These are phyloP conservation scores for Lachnellula hyalina DNA, from an alignment of 2,329 filamentous ascomycete species.

Conservation along the genomic window DNA sequence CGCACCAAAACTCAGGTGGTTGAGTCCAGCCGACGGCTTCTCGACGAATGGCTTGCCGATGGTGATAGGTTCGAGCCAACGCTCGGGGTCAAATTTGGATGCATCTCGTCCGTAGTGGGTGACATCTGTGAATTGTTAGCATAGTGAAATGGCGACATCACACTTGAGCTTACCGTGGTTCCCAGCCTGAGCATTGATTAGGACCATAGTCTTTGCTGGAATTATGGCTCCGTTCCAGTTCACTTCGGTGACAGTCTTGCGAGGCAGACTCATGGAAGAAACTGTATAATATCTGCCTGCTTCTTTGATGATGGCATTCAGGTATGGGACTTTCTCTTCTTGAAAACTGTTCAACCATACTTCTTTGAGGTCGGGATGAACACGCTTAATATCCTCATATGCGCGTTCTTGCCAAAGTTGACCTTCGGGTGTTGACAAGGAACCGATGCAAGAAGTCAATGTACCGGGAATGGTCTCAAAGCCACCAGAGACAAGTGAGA, in stretches of 20 bases:
- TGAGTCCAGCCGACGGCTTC: constrained; percentile 27
- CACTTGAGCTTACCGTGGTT: constrained; percentile 52
- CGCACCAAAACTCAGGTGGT: constrained; percentile 47
- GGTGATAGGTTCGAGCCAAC: constrained; percentile 51
- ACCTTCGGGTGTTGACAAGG: constrained; percentile 60
- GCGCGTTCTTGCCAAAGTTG: constrained; percentile 58
- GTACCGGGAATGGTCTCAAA: constrained; percentile 73
- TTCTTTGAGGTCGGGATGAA: constrained; percentile 41
- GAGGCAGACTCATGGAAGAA: constrained; percentile 46
- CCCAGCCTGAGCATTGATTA: constrained; percentile 50
- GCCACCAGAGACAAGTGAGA: constrained; percentile 77
- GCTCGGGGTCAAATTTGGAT: constrained; percentile 49
- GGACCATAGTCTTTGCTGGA: constrained; percentile 47
- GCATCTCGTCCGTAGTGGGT: constrained; percentile 45
- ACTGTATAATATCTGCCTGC: constrained; percentile 49
- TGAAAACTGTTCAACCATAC: constrained; percentile 42
- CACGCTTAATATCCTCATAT: constrained; percentile 44
- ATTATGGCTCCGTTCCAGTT: constrained; percentile 47
- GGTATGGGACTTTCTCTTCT: constrained; percentile 44
- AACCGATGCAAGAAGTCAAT: constrained; percentile 46
- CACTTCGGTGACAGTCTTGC: constrained; percentile 46
- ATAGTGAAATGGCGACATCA: constrained; percentile 6
- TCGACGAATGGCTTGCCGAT: constrained; percentile 33
- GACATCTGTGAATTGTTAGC: constrained; percentile 32
- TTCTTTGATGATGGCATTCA: constrained; percentile 46